Conservation (phyloP, 2,329 filamentous ascomycete genomes). For the Beauveria varroae region DNA sequence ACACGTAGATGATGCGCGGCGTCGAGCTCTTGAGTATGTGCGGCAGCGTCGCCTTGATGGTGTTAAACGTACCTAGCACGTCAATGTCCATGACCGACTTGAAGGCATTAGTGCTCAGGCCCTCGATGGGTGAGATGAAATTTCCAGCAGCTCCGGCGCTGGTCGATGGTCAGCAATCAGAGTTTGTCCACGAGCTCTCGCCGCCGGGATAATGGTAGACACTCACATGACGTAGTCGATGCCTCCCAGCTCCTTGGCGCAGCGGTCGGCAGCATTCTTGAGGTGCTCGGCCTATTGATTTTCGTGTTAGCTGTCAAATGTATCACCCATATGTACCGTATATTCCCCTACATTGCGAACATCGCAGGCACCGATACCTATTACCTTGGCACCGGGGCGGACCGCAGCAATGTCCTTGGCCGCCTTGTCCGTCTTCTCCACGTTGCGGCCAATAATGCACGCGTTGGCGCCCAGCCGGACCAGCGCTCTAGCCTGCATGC, state of each 20-base stretch:
- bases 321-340: no score
- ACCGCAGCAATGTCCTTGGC: conserved; percentile 78
- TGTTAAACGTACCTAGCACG: conserved; percentile 88
- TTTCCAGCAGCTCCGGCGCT: conserved; percentile 94
- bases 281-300: conserved; percentile 49
- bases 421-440: conserved; percentile 74
- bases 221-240: conserved; percentile 89
- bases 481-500: conserved; percentile 83
- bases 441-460: conserved; percentile 86
- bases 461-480: conserved; percentile 89
- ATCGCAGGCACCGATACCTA: conserved; percentile 75
- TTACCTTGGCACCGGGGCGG: conserved; percentile 70
- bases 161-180: neutral
- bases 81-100: conserved; percentile 96
- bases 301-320: neutral
- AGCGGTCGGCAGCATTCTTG: conserved; percentile 67
- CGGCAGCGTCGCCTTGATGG: conserved; percentile 82
- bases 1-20: conserved; percentile 83
- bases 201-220: no score
- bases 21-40: conserved; percentile 68
- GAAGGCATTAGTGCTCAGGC: conserved; percentile 82
- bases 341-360: conserved; percentile 56
- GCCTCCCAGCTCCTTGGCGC: conserved; percentile 71
- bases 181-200: no score
- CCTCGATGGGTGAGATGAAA: conserved; percentile 79